Base-by-base conservation (phyloP, 164 flowering plant genomes). In the Chimonanthus salicifolius region DNA sequence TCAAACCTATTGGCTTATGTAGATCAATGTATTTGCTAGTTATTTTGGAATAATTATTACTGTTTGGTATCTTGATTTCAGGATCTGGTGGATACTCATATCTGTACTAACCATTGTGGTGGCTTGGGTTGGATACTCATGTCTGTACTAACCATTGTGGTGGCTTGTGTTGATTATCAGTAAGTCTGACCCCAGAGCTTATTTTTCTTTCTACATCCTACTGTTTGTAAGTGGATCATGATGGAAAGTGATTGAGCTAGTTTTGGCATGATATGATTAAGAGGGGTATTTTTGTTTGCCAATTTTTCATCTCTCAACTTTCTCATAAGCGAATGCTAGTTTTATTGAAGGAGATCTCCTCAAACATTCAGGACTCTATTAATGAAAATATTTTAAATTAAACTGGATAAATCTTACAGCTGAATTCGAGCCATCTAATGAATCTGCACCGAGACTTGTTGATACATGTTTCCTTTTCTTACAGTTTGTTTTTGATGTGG, bases 131-230 rank as follows among this genome's bases (percentile, higher is more conserved):
- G 97, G 98, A 64, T 82, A 79, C 68, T 79, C 92, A 0, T 94
- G 92, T 78, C 82, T 94, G 82, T 72, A 71, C 20, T 89, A 94
- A 80, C 98, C 98, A 4, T 79, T 82, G 84, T 94, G 98, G 98
- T 94, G 98, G 98, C 84, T 79, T 69, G 98, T 97, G 74, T 89
- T 94, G 97, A 72, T 88, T 60, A 70, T 92, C 18, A 91, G 98
- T 94, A 89, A 88, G 91, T 82, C 15, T 10, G n/a, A 13, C 3
- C 60, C 15, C 16, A 54, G 15, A 3, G 16, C 51, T 49, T 6
- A 6, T 49, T 54, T 46, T 44, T 45, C 45, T 13, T 66, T 45
- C 13, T 44, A 66, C 68, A 46, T 66, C 46, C 5, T 45, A 46
- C 4, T 7, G 16, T 44, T 8, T 47, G 46, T 43, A 11, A 9